Evolutionary conservation across 2,329 filamentous ascomycete genomes (phyloP).

Genomic region (Penicillium oxalicum): DNA sequence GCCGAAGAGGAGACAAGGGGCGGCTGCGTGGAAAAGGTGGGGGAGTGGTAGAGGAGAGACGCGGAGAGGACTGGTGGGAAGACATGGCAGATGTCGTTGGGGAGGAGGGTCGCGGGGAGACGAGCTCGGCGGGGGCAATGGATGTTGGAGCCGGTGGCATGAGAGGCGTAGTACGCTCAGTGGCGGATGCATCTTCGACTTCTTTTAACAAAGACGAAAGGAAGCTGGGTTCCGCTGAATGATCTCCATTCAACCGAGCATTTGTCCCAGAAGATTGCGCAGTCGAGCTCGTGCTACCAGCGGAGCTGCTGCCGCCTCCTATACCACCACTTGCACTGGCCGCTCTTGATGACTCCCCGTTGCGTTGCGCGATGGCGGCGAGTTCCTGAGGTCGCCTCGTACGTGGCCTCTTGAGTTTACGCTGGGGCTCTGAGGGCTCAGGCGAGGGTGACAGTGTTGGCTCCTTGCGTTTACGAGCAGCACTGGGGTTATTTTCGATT

Average conservation of each 20-base stretch:
- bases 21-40: slow-evolving; percentile 31
- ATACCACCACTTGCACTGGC: slow-evolving; percentile 6
- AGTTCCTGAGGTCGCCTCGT: slow-evolving; percentile 61
- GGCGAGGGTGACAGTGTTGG: slow-evolving; percentile 73
- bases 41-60: slow-evolving; percentile 34
- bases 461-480: slow-evolving; percentile 47
- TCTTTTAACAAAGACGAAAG: slow-evolving; percentile 82
- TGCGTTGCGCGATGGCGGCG: slow-evolving; percentile 41
- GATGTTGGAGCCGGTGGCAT: slow-evolving; percentile 29
- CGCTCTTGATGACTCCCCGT: slow-evolving; percentile 35
- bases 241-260: slow-evolving; percentile 30
- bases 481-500: slow-evolving; percentile 48
- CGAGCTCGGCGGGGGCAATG: slow-evolving; percentile 35
- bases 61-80: slow-evolving; percentile 38
- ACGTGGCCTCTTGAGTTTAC: slow-evolving; percentile 80
- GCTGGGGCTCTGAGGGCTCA: slow-evolving; percentile 62
- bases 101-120: slow-evolving; percentile 37
- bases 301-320: neutral
- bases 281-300: neutral
- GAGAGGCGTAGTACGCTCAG: slow-evolving; percentile 25
- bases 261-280: slow-evolving; percentile 6
- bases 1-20: slow-evolving; percentile 32
- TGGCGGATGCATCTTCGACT: slow-evolving; percentile 57
- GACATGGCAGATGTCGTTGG: slow-evolving; percentile 38
- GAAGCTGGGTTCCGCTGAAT: slow-evolving; percentile 63